Conservation (phyloP, 352 stramenopile species). For the Blastocystis sp. region DNA sequence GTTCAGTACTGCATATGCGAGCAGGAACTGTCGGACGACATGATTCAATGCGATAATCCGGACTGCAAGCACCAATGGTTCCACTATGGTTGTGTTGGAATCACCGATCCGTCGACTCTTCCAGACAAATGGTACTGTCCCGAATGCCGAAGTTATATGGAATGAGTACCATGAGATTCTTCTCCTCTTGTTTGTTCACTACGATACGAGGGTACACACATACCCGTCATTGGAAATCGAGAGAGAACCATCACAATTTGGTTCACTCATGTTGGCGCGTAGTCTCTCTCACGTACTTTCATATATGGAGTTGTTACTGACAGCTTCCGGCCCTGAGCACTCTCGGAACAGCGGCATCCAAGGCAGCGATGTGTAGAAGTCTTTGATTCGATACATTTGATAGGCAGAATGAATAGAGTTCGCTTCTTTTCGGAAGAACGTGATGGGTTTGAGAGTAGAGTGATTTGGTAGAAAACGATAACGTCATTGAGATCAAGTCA, state of each 20-base stretch:
- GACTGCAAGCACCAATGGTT: constrained; percentile 83
- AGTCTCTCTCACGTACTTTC: too few species aligned
- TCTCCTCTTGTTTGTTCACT: too few species aligned
- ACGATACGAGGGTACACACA: too few species aligned
- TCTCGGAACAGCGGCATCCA: neutral
- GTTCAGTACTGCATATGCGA: constrained; percentile 60
- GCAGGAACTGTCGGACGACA: constrained; percentile 74
- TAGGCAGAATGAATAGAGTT: neutral
- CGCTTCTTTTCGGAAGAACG: neutral
- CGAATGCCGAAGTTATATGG: too few species aligned
- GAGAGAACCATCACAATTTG: too few species aligned
- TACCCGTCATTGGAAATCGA: too few species aligned
- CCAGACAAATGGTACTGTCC: constrained; percentile 37
- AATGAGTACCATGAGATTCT: too few species aligned
- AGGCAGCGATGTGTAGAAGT: neutral
- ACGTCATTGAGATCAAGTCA: neutral
- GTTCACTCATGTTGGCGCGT: too few species aligned
- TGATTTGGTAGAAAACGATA: neutral
- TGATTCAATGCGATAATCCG: constrained; percentile 80
- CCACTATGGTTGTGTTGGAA: constrained; percentile 75
- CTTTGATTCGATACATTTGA: neutral
- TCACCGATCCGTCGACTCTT: constrained; percentile 60
- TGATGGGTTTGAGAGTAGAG: too few species aligned
- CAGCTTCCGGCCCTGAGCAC: too few species aligned
- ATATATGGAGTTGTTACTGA: too few species aligned